These are phyloP conservation scores for Gossypium gossypioides DNA, from an alignment of 441 rosid genomes.

Conservation along the genomic window DNA sequence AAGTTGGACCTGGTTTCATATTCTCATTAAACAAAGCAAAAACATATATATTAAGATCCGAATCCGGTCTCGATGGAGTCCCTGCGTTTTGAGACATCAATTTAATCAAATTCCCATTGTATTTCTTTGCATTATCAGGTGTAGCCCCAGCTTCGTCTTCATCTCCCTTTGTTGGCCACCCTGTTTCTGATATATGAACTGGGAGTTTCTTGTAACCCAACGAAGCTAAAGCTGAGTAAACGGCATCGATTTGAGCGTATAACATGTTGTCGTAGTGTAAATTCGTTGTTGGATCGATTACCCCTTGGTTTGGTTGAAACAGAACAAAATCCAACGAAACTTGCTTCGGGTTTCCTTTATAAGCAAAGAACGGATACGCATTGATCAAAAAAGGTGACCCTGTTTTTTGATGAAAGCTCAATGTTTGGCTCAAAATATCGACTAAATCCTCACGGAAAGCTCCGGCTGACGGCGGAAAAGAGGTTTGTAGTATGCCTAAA, in stretches of 20 bases:
- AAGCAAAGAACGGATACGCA: slow-evolving; percentile 89
- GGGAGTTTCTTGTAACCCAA: slow-evolving; percentile 50
- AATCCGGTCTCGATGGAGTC: slow-evolving; percentile 63
- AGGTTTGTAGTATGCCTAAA: slow-evolving; percentile 56
- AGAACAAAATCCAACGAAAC: slow-evolving; percentile 68
- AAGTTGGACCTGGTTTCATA: slow-evolving; percentile 83
- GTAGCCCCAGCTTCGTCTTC: slow-evolving; percentile 70
- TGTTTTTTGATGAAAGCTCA: slow-evolving; percentile 53
- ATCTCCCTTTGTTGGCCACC: slow-evolving; percentile 98
- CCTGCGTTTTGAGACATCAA: slow-evolving; percentile 46
- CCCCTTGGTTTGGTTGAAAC: slow-evolving; percentile 64
- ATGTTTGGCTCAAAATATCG: slow-evolving; percentile 36
- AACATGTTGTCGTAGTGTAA: slow-evolving; percentile 83
- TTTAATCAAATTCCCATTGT: slow-evolving; percentile 67
- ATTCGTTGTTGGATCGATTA: slow-evolving; percentile 52
- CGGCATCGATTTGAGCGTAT: slow-evolving; percentile 81
- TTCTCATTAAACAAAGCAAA: slow-evolving; percentile 88
- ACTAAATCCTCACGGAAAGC: slow-evolving; percentile 57
- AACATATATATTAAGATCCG: slow-evolving; percentile 46
- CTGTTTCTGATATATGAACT: slow-evolving; percentile 79
- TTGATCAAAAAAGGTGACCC: slow-evolving; percentile 74
- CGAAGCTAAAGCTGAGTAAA: slow-evolving; percentile 50
- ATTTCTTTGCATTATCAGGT: slow-evolving; percentile 65
- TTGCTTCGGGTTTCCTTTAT: slow-evolving; percentile 68
- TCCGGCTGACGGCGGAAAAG: slow-evolving; percentile 87